phyloP scores from a whole-genome alignment of 106 monocot genomes.

The Dendrobium huoshanense region DNA sequence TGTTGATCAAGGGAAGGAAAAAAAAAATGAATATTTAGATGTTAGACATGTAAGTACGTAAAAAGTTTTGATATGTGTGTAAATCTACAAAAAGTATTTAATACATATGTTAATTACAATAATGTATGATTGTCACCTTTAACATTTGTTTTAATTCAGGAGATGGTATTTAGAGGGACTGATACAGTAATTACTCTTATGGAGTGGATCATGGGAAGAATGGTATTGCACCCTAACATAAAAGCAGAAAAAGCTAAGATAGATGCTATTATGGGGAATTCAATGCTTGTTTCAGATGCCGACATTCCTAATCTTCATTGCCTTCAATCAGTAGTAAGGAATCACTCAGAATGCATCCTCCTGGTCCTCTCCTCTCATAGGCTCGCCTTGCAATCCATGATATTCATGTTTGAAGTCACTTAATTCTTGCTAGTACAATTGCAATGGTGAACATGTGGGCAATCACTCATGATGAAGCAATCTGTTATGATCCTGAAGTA shows the following conservation, averaged over 20 bases:
- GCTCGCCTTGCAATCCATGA: slow-evolving; percentile 68
- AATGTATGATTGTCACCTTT: background rate
- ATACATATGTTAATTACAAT: background rate
- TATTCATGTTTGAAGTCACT: slow-evolving; percentile 28
- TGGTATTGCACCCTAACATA: slow-evolving; percentile 56
- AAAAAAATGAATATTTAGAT: too few relatives aligned
- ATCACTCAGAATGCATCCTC: slow-evolving; percentile 50
- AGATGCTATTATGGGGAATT: slow-evolving; percentile 18
- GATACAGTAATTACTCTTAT: slow-evolving; percentile 57
- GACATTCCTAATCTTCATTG: slow-evolving; percentile 48
- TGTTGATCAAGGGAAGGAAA: too few relatives aligned
- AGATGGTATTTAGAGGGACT: slow-evolving; percentile 66
- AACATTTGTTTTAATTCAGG: slow-evolving; percentile 22
- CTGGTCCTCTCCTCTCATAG: slow-evolving; percentile 77
- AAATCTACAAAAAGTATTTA: too few relatives aligned
- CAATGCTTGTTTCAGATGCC: slow-evolving; percentile 21
- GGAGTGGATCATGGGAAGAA: slow-evolving; percentile 68
- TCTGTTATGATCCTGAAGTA: slow-evolving; percentile 32
- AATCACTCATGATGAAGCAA: slow-evolving; percentile 44
- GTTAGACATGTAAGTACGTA: too few relatives aligned
- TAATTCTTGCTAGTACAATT: slow-evolving; percentile 56
- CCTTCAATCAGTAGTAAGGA: slow-evolving; percentile 53
- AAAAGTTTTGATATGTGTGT: too few relatives aligned
- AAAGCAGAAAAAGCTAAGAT: slow-evolving; percentile 53
- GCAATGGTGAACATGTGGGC: slow-evolving; percentile 91